Conservation (phyloP, 306 rosid species). For the Styphnolobium japonicum region DNA sequence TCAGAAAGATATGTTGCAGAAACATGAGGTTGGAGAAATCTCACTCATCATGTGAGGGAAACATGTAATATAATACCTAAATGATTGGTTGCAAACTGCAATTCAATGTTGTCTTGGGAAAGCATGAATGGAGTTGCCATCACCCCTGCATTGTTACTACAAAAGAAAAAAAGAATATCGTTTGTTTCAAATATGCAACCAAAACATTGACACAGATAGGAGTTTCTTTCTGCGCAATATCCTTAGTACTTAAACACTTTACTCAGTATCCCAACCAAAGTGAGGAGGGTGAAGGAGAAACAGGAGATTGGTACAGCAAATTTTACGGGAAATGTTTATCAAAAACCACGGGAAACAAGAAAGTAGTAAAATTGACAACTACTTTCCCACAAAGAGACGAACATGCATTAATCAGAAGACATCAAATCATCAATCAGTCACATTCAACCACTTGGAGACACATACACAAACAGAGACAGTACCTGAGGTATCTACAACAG, state of each 20-base stretch:
- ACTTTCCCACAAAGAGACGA: neutral
- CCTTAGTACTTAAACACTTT: neutral
- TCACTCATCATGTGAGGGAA: neutral
- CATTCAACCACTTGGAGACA: neutral
- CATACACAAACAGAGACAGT: neutral
- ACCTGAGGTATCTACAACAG: neutral
- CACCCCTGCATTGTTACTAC: constrained; percentile 85
- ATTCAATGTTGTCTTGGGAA: constrained; percentile 66
- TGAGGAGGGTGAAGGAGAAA: neutral
- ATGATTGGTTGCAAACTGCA: constrained; percentile 88
- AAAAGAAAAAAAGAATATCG: constrained; percentile 26
- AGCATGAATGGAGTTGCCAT: constrained; percentile 76
- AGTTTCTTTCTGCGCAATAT: neutral
- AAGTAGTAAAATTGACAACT: neutral
- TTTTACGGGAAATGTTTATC: neutral
- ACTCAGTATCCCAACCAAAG: neutral
- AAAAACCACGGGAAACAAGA: neutral
- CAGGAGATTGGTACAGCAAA: neutral
- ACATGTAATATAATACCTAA: constrained; percentile 41
- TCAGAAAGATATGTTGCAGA: neutral
- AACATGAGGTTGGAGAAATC: neutral
- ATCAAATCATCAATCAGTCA: constrained; percentile 4
- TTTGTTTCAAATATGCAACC: constrained; percentile 8
- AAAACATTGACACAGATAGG: neutral
- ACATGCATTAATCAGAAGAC: neutral